Base-by-base conservation (phyloP, 345 rosid species). In the Sonneratia caseolaris region DNA sequence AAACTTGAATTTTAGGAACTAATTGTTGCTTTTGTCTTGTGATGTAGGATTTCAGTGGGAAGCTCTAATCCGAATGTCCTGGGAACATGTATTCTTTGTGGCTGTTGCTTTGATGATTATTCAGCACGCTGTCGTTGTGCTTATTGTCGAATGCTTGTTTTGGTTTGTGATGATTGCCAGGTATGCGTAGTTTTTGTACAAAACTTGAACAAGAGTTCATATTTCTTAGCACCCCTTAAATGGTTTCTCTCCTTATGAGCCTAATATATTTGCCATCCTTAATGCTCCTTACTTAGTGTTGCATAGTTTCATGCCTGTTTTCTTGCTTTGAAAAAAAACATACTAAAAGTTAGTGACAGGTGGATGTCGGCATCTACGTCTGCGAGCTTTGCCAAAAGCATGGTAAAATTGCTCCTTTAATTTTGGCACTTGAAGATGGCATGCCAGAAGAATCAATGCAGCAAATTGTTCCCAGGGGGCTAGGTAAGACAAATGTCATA, bases 341-440 rank as follows among this genome's bases (percentile, higher is more conserved):
- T 8, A 59, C 61, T 19, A 9, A 51, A 49, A 71, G 49, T 42
- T 74, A 73, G 74, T 73, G 65, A 51, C 95, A 92, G 97, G 83
- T 70, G 68, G 84, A 84, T 66, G 89, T 71, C 69, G 82, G 73
- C 76, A 35, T n/a, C 3, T 85, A 87, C 79, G 84, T 79, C 43
- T 95, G 99, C 57, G 97, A 95, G 83, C 85, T 90, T 27, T 95
- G 97, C 79, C 90, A 76, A 79, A 92, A 86, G 75, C 90, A 95
- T 66, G 84, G 86, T 40, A 82, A 84, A 79, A 70, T 42, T 9
- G 66, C 66, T 59, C 64, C 68, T 38, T 70, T 77, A 45, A 11
- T 56, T 68, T 57, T 77, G 27, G 57, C 70, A 9, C 68, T 12
- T 64, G 82, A 76, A 74, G 71, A 78, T 64, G 71, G 75, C 68